Base-by-base conservation (phyloP, 352 stramenopile species). In the Hyphochytrium catenoides region DNA sequence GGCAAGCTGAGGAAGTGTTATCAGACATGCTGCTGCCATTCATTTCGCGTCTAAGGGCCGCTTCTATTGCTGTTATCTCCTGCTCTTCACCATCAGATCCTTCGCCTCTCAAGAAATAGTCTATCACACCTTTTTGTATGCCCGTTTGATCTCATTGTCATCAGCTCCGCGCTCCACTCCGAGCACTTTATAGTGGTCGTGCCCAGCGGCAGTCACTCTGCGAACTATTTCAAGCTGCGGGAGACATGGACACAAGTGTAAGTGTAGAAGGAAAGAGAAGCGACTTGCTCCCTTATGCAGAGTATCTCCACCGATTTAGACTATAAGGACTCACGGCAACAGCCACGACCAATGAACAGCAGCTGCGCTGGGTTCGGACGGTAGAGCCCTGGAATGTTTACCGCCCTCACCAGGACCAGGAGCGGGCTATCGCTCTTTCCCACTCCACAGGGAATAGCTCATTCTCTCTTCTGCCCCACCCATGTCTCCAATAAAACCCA, bases 41-140 rank as follows among this genome's bases (percentile, higher is more conserved):
- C 28, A 12, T 15, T 9, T 6, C 30, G 28, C 9, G 1, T 9
- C 12, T 14, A 23, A 34, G 4, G 39, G 22, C 26, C 25, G 26
- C 11, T 26, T 34, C 26, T 4, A 2, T 22, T 7, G n/a, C 19
- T 9, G 22, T 3, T 21, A 27, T 14, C 9, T 3, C 6, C 9
- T 6, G 36, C 8, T 14, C 15, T 15, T 3, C 2, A 4, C 14
- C 8, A 32, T 40, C 3, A 29, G 17, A 38, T 31, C 2, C 20
- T 43, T 15, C n/a, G n/a, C n/a, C n/a, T n/a, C n/a, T n/a, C n/a
- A n/a, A n/a, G n/a, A n/a, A n/a, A n/a, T n/a, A n/a, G n/a, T n/a
- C n/a, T n/a, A n/a, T n/a, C n/a, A n/a, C 23, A 85, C 71, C 58
- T 87, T 90, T 16, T 73, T 56, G 46, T 90, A 90, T 16, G 74